A percentile compares a stretch with the other conserved stretches of the same genome.
These are phyloP conservation scores for Gossypium raimondii DNA, from an alignment of 345 rosid species.

Conservation along the genomic window DNA sequence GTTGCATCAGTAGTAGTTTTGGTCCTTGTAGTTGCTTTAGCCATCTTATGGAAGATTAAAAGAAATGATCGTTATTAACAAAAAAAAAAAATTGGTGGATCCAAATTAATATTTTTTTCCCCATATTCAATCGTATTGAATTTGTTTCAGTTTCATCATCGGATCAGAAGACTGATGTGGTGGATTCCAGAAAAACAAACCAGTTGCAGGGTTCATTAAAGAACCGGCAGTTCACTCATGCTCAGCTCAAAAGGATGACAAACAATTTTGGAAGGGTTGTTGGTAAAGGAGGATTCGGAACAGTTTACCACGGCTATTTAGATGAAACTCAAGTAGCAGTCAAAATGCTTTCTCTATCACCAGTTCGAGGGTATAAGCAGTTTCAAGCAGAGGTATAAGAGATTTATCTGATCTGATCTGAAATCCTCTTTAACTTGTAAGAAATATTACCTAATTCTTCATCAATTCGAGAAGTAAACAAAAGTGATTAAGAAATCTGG, in stretches of 20 bases:
- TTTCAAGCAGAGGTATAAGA: conserved; percentile 44
- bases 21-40: too few species aligned
- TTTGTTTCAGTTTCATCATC: too few species aligned
- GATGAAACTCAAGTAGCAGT: conserved; percentile 51
- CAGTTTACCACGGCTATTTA: conserved; percentile 40
- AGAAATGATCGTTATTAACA: too few species aligned
- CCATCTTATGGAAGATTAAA: too few species aligned
- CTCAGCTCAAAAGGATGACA: conserved; percentile 37
- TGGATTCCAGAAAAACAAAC: neutral
- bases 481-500: neutral
- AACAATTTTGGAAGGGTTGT: conserved; percentile 34
- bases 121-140: too few species aligned
- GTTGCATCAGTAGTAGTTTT: too few species aligned
- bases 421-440: too few species aligned
- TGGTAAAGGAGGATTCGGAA: conserved; percentile 56
- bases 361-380: conserved; percentile 44
- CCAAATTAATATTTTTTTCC: too few species aligned
- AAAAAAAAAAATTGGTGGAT: too few species aligned
- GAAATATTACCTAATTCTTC: neutral
- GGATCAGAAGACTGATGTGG: neutral
- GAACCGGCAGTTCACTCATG: conserved; percentile 30
- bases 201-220: conserved; percentile 5
- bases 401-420: neutral
- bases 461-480: neutral
- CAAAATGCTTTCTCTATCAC: conserved; percentile 42